phyloP scores from a whole-genome alignment of 23 red algal genomes.

The Gracilaria gracilis region DNA sequence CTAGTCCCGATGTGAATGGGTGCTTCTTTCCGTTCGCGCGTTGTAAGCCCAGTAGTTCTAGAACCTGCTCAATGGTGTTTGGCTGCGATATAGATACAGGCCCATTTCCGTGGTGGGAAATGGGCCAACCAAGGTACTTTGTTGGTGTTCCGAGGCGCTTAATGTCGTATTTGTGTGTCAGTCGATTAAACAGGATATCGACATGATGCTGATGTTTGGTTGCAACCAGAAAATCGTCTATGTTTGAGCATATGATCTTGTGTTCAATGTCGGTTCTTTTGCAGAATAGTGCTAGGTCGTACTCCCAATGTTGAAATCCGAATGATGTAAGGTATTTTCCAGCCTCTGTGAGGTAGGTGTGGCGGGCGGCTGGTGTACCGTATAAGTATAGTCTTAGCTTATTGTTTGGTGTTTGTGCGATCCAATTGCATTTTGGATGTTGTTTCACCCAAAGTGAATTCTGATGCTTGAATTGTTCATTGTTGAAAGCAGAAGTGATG shows the following conservation, averaged over 20 bases:
- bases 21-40: not conserved
- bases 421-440: too few relatives aligned
- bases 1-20: not conserved
- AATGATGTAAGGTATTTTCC: too few relatives aligned
- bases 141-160: not conserved
- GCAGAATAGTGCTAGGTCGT: too few relatives aligned
- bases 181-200: not conserved
- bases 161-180: not conserved
- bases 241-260: constrained; percentile 1
- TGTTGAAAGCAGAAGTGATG: constrained; percentile 3
- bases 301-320: too few relatives aligned
- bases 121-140: not conserved
- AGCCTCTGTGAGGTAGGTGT: too few relatives aligned
- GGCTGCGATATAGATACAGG: not conserved
- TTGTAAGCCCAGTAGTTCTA: not conserved
- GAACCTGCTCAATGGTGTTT: not conserved
- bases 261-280: too few relatives aligned
- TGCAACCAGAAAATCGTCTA: not conserved
- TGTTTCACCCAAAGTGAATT: too few relatives aligned
- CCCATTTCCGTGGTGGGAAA: not conserved
- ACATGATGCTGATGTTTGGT: not conserved
- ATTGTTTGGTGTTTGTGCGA: too few relatives aligned
- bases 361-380: too few relatives aligned
- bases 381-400: too few relatives aligned
- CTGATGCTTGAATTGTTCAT: too few relatives aligned